phyloP scores from a whole-genome alignment of 331 rosid species.

The Rhamnella rubrinervis region DNA sequence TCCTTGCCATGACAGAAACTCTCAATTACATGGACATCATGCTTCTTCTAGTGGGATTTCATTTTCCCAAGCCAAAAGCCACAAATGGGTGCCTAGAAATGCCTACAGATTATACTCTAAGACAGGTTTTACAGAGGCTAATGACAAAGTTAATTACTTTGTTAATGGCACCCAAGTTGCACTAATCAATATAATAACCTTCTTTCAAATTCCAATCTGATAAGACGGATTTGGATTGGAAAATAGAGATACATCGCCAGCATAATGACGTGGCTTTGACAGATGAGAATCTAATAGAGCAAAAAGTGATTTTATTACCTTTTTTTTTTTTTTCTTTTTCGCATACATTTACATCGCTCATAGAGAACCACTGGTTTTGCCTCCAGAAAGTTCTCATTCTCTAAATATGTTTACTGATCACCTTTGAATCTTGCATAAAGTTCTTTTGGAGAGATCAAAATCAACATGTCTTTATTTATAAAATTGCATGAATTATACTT shows the following conservation, averaged over 20 bases:
- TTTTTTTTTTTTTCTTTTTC: no score
- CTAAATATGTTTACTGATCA: conserved; percentile 20
- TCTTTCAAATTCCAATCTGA: background rate
- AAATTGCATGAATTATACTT: background rate
- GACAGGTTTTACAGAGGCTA: background rate
- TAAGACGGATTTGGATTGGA: background rate
- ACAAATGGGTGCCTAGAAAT: background rate
- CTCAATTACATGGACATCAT: conserved; percentile 28
- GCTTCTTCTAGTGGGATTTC: conserved; percentile 29
- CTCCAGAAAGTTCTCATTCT: conserved; percentile 24
- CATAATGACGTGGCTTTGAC: conserved; percentile 3
- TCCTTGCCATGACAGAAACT: conserved; percentile 19
- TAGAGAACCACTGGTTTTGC: conserved; percentile 22
- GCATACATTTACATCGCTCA: conserved; percentile 13
- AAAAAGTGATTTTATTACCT: conserved; percentile 21
- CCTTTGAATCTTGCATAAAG: conserved; percentile 10
- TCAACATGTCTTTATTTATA: background rate
- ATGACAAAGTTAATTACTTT: background rate
- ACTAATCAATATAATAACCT: conserved; percentile 4
- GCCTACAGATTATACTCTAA: no score
- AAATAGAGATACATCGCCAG: background rate
- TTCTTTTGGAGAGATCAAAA: background rate
- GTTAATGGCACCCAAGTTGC: background rate
- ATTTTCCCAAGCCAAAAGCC: background rate
- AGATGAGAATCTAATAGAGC: conserved; percentile 24